phyloP scores from a whole-genome alignment of 441 rosid species.

The Arabidopsis lyrata region DNA sequence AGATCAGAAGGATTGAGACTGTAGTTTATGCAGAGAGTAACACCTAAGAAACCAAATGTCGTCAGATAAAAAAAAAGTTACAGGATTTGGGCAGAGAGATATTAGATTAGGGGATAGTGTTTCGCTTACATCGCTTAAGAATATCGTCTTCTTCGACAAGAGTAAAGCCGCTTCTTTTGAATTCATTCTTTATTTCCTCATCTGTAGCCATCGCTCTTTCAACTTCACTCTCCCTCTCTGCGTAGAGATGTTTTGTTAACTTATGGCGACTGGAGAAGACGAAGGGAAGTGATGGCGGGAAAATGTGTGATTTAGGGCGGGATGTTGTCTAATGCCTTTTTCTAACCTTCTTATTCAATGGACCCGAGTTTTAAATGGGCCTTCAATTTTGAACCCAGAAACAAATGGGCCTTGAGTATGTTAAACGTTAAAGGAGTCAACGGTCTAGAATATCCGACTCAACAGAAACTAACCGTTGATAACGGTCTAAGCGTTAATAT shows the following conservation, averaged over 20 bases:
- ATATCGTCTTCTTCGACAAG: constrained; percentile 71
- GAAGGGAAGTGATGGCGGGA: constrained; percentile 63
- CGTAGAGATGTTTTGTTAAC: constrained; percentile 32
- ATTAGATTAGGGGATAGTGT: constrained; percentile 7
- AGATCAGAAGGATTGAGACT: constrained; percentile 74
- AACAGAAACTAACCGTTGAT: too few relatives aligned
- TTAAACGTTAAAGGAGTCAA: too few relatives aligned
- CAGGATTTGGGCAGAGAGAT: constrained; percentile 7
- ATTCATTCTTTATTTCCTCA: constrained; percentile 73
- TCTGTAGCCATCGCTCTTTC: constrained; percentile 56
- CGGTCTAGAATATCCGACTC: too few relatives aligned
- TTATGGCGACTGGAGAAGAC: constrained; percentile 40
- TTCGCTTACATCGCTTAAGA: constrained; percentile 62
- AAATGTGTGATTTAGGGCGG: constrained; percentile 40
- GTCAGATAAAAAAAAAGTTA: constrained; percentile 6
- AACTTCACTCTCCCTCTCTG: constrained; percentile 35
- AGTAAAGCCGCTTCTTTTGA: constrained; percentile 63
- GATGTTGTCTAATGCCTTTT: neutral
- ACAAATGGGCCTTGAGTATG: too few relatives aligned
- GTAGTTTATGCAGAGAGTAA: constrained; percentile 83
- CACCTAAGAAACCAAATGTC: constrained; percentile 50
- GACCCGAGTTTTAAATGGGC: constrained; percentile 25
- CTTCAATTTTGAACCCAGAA: neutral
- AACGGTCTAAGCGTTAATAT: too few relatives aligned
- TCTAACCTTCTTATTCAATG: neutral